phyloP scores from a whole-genome alignment of 208 protist species.

The Trichomonas vaginalis region DNA sequence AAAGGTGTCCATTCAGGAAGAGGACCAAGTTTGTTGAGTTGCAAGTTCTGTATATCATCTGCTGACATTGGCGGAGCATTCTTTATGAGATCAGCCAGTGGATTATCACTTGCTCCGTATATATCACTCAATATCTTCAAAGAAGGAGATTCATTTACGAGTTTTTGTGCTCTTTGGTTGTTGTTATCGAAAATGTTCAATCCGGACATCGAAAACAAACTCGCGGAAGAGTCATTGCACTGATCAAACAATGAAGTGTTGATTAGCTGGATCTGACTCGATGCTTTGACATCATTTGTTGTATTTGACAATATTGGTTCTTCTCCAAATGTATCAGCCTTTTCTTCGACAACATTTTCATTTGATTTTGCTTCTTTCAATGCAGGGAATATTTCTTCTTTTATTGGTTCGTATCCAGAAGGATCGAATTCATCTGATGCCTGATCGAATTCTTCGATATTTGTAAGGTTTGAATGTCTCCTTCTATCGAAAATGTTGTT shows the following conservation, averaged over 20 bases:
- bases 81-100: background rate
- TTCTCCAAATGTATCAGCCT: no score
- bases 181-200: background rate
- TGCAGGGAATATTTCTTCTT: background rate
- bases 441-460: background rate
- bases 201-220: background rate
- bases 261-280: background rate
- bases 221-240: background rate
- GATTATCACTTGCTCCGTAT: background rate
- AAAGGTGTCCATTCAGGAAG: background rate
- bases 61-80: background rate
- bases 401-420: background rate
- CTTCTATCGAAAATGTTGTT: background rate
- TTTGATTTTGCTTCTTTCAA: background rate
- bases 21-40: background rate
- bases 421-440: background rate
- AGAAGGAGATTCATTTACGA: background rate
- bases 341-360: no score
- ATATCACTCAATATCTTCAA: background rate
- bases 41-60: background rate
- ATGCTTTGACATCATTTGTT: background rate
- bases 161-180: background rate
- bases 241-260: background rate
- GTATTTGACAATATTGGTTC: background rate
- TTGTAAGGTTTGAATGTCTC: background rate